Conservation (phyloP, 805 yeast genomes). For the Kockiozyma suomiensis region DNA sequence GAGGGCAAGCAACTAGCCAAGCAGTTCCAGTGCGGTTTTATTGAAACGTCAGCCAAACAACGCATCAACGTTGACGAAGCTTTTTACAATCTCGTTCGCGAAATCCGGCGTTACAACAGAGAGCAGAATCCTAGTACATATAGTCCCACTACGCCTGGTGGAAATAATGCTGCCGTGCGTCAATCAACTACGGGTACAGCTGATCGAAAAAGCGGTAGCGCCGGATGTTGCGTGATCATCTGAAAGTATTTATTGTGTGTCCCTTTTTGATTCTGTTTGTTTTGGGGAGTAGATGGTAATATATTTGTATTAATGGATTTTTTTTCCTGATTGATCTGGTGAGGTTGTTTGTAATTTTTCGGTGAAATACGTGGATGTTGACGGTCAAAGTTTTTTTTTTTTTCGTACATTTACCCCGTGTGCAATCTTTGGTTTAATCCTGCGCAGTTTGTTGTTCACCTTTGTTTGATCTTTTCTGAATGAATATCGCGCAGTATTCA, state of each 20-base stretch:
- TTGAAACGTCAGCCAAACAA: constrained; percentile 92
- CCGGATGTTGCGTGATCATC: constrained; percentile 28
- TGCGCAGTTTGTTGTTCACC: too few relatives aligned
- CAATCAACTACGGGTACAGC: constrained; percentile 2
- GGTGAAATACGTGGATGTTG: background rate
- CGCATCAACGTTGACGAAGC: constrained; percentile 88
- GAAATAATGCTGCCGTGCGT: constrained; percentile 8
- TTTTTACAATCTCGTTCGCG: constrained; percentile 67
- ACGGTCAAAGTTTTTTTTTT: too few relatives aligned
- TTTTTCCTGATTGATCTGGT: background rate
- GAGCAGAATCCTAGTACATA: constrained; percentile 24
- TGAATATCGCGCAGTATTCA: too few relatives aligned
- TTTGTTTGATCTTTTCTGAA: too few relatives aligned
- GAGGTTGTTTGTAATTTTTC: background rate
- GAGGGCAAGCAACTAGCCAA: constrained; percentile 83
- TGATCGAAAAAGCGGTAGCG: constrained; percentile 25
- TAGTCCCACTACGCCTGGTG: constrained; percentile 6
- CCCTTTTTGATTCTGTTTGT: background rate
- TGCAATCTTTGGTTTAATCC: too few relatives aligned
- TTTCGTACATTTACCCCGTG: too few relatives aligned
- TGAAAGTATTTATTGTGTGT: background rate
- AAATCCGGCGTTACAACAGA: constrained; percentile 40
- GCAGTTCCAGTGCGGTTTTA: constrained; percentile 62
- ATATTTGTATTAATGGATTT: background rate
- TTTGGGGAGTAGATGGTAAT: background rate